Conservation (phyloP, 495 filamentous ascomycete genomes). For the Margaritispora aquatica region DNA sequence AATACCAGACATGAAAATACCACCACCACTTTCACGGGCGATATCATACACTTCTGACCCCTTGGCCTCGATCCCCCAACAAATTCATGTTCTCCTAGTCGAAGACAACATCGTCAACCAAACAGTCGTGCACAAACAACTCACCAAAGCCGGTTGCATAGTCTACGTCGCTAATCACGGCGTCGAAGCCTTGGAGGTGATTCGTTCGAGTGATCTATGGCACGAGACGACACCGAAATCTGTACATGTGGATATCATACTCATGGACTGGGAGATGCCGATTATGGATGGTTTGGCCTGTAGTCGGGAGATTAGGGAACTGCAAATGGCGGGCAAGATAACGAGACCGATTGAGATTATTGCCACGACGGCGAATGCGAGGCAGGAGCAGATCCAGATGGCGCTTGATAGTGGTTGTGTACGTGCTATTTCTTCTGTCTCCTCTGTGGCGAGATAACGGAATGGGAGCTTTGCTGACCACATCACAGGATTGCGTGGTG, state of each 20-base stretch:
- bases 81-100: slow-evolving; percentile 22
- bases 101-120: slow-evolving; percentile 70
- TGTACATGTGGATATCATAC: slow-evolving; percentile 54
- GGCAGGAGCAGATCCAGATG: slow-evolving; percentile 56
- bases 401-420: slow-evolving; percentile 63
- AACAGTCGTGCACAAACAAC: slow-evolving; percentile 57
- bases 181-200: slow-evolving; percentile 59
- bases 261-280: slow-evolving; percentile 88
- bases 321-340: slow-evolving; percentile 47
- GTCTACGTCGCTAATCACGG: slow-evolving; percentile 70
- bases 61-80: slow-evolving; percentile 30
- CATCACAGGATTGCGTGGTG: slow-evolving; percentile 58
- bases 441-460: no score
- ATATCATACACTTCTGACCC: slow-evolving; percentile 13
- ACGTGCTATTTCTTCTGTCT: background rate
- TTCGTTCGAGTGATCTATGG: slow-evolving; percentile 28
- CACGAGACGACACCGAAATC: background rate
- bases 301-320: slow-evolving; percentile 57
- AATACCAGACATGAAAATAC: slow-evolving; percentile 27
- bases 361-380: slow-evolving; percentile 69
- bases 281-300: slow-evolving; percentile 79
- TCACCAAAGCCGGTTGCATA: slow-evolving; percentile 55
- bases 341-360: slow-evolving; percentile 60
- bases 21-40: slow-evolving; percentile 46
- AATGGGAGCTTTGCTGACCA: background rate